Percentiles rank a stretch among this genome's conserved stretches.
Evolutionary conservation across 2,329 filamentous ascomycete species (phyloP).

Genomic region (Stenocarpella maydis): DNA sequence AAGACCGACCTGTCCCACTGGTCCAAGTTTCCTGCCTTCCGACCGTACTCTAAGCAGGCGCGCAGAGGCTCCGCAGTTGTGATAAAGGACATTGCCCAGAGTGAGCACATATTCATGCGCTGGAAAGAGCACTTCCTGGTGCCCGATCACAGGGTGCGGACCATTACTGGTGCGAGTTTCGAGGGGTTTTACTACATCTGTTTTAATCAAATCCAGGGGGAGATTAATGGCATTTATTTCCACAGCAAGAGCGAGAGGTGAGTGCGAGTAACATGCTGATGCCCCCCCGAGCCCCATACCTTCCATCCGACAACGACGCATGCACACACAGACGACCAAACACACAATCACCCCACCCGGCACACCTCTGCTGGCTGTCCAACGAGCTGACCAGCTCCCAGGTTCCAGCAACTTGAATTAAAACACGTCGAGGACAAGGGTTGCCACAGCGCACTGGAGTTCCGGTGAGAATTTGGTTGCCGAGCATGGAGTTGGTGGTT

Average conservation of each 20-base stretch:
- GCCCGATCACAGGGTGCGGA: slow-evolving; percentile 89
- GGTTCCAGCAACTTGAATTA: slow-evolving; percentile 91
- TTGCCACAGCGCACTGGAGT: slow-evolving; percentile 87
- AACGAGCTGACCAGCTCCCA: slow-evolving; percentile 46
- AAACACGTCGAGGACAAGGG: slow-evolving; percentile 87
- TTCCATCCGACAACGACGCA: background rate
- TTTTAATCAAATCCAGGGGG: slow-evolving; percentile 90
- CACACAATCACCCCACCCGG: background rate
- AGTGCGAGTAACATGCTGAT: slow-evolving; percentile 48
- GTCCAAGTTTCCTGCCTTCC: slow-evolving; percentile 88
- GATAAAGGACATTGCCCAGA: slow-evolving; percentile 77
- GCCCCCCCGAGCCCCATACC: background rate
- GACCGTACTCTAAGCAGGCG: slow-evolving; percentile 71
- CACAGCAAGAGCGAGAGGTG: slow-evolving; percentile 98
- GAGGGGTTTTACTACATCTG: slow-evolving; percentile 99
- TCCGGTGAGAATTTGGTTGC: slow-evolving; percentile 52
- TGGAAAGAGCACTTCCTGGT: slow-evolving; percentile 99
- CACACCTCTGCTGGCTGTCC: background rate
- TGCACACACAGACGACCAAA: background rate
- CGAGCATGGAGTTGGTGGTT: slow-evolving; percentile 26
- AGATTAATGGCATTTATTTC: slow-evolving; percentile 94
- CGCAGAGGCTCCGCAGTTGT: slow-evolving; percentile 63
- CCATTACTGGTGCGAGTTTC: slow-evolving; percentile 93
- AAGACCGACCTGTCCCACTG: slow-evolving; percentile 94
- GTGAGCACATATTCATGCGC: slow-evolving; percentile 95